A percentile compares a stretch with the other conserved stretches of the same genome.
phyloP scores from a whole-genome alignment of 176 grass and related monocot species.

The Zoysia japonica region DNA sequence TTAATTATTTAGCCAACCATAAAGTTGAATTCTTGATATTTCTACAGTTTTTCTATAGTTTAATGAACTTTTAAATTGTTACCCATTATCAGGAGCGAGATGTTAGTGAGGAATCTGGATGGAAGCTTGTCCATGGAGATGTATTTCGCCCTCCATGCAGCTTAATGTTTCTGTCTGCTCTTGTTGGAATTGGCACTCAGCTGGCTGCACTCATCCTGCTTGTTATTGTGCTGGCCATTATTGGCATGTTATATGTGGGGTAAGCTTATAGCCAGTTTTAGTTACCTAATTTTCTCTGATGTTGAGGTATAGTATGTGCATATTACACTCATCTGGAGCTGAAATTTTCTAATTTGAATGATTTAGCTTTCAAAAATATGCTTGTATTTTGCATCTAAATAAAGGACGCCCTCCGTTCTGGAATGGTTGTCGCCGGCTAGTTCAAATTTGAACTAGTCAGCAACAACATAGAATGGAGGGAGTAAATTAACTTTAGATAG shows the following conservation, averaged over 20 bases:
- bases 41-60: not conserved
- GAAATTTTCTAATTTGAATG: slow-evolving; percentile 8
- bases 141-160: slow-evolving; percentile 78
- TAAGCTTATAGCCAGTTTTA: slow-evolving; percentile 44
- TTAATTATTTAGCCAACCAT: not conserved
- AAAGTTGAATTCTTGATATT: not conserved
- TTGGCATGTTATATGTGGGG: slow-evolving; percentile 97
- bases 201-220: slow-evolving; percentile 81
- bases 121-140: slow-evolving; percentile 99
- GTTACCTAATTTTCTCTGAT: slow-evolving; percentile 11
- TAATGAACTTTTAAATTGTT: not conserved
- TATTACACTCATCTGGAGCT: slow-evolving; percentile 18
- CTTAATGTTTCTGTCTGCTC: slow-evolving; percentile 69
- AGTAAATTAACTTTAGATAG: not conserved
- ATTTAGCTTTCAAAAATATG: not conserved
- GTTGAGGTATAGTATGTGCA: not conserved
- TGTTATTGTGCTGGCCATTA: slow-evolving; percentile 90
- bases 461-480: too few relatives aligned
- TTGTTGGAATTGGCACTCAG: slow-evolving; percentile 94
- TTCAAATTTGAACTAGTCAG: too few relatives aligned
- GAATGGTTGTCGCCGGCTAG: too few relatives aligned
- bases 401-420: not conserved
- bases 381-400: not conserved
- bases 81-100: slow-evolving; percentile 77
- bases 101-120: slow-evolving; percentile 98